Percentiles rank a stretch among this genome's conserved stretches.
These are phyloP conservation scores for Ligustrum vulgare DNA, from an alignment of 257 asterid species.

Conservation along the genomic window DNA sequence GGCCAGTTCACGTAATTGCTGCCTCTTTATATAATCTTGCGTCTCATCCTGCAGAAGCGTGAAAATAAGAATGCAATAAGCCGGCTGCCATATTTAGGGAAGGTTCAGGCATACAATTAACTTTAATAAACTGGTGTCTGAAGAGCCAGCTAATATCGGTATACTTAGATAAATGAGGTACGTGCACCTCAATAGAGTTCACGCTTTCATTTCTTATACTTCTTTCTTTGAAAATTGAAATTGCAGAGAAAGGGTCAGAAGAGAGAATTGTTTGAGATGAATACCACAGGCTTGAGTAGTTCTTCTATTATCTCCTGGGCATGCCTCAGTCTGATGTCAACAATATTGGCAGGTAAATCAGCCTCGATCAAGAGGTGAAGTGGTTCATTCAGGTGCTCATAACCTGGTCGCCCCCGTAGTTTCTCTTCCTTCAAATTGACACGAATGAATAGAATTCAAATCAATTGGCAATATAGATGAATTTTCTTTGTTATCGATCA, in stretches of 20 bases:
- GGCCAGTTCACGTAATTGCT: constrained; percentile 95
- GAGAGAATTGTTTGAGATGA: constrained; percentile 18
- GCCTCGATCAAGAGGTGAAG: constrained; percentile 93
- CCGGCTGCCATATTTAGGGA: neutral
- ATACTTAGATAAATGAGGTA: neutral
- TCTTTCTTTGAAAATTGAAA: neutral
- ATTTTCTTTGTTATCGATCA: neutral
- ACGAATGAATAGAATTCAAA: constrained; percentile 4
- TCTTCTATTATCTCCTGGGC: constrained; percentile 91
- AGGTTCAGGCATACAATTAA: neutral
- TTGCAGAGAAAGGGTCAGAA: neutral
- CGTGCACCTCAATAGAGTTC: neutral
- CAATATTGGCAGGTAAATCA: constrained; percentile 76
- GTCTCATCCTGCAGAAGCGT: constrained; percentile 72
- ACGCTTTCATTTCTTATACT: neutral
- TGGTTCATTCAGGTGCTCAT: constrained; percentile 90
- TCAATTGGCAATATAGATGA: constrained; percentile 1
- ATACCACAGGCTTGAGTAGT: constrained; percentile 92
- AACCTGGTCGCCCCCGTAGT: constrained; percentile 87
- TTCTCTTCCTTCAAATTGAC: constrained; percentile 73
- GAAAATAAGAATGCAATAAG: neutral
- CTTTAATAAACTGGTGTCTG: neutral
- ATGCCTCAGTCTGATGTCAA: constrained; percentile 80
- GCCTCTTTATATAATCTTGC: constrained; percentile 87
- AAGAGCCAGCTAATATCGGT: neutral